Evolutionary conservation across 805 yeast genomes (phyloP).

Genomic region (Wickerhamiella cacticola): DNA sequence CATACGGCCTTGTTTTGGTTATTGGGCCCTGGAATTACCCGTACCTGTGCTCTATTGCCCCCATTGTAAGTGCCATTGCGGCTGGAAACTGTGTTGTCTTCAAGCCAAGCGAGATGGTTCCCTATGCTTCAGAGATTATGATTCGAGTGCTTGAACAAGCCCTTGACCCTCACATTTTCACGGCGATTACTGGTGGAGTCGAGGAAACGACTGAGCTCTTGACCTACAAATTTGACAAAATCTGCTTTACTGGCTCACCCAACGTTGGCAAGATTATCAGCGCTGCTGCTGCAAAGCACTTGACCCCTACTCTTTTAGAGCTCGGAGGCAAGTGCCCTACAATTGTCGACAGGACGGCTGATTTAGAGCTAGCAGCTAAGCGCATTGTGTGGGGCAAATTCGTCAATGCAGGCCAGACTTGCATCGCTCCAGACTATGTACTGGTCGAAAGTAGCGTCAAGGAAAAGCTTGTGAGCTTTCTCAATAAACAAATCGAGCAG

Average conservation of each 20-base stretch:
- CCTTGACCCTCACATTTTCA: slow-evolving; percentile 47
- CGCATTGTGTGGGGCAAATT: slow-evolving; percentile 71
- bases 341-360: slow-evolving; percentile 43
- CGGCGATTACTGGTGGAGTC: slow-evolving; percentile 61
- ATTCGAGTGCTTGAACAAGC: slow-evolving; percentile 42
- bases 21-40: slow-evolving; percentile 81
- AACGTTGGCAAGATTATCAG: slow-evolving; percentile 68
- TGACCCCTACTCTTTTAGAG: slow-evolving; percentile 73
- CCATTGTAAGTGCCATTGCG: slow-evolving; percentile 69
- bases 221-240: slow-evolving; percentile 60
- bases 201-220: slow-evolving; percentile 49
- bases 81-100: slow-evolving; percentile 72
- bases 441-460: slow-evolving; percentile 51
- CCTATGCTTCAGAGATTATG: slow-evolving; percentile 45
- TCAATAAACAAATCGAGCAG: slow-evolving; percentile 33
- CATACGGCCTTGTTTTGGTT: slow-evolving; percentile 55
- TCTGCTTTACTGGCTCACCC: slow-evolving; percentile 74
- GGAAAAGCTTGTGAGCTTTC: slow-evolving; percentile 37
- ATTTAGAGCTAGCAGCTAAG: slow-evolving; percentile 35
- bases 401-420: slow-evolving; percentile 77
- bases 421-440: slow-evolving; percentile 79
- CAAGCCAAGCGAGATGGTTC: slow-evolving; percentile 66
- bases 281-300: slow-evolving; percentile 65
- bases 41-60: slow-evolving; percentile 45
- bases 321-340: slow-evolving; percentile 90